phyloP scores from a whole-genome alignment of 2,329 filamentous ascomycete genomes.

The Cladosporium sp. region DNA sequence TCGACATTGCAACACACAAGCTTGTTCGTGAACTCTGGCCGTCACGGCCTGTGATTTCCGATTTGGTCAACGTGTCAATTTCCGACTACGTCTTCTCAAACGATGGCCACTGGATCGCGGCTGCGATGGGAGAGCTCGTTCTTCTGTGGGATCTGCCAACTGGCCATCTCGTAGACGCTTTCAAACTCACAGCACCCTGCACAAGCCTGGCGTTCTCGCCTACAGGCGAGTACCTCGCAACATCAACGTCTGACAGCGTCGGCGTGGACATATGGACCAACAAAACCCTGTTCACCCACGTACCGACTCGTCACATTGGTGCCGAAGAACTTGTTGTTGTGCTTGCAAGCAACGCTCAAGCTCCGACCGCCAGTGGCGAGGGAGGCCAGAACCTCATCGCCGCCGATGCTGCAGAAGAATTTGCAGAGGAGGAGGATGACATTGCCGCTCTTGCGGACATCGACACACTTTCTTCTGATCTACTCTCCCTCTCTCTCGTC shows the following conservation, averaged over 20 bases:
- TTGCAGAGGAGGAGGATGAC: slow-evolving; percentile 50
- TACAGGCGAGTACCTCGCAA: slow-evolving; percentile 93
- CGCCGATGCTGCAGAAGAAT: slow-evolving; percentile 66
- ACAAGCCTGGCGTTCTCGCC: slow-evolving; percentile 83
- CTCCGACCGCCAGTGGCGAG: slow-evolving; percentile 78
- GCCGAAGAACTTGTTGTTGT: slow-evolving; percentile 70
- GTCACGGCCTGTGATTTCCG: slow-evolving; percentile 44
- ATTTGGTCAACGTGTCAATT: slow-evolving; percentile 27
- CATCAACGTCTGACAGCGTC: slow-evolving; percentile 75
- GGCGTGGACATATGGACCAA: slow-evolving; percentile 98
- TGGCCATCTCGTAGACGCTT: slow-evolving; percentile 90
- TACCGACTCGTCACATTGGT: slow-evolving; percentile 80
- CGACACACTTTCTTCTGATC: slow-evolving; percentile 64
- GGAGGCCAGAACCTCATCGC: slow-evolving; percentile 74
- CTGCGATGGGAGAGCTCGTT: slow-evolving; percentile 76
- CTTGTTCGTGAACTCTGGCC: slow-evolving; percentile 93
- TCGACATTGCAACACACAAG: slow-evolving; percentile 87
- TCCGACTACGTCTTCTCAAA: slow-evolving; percentile 69
- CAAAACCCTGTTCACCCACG: slow-evolving; percentile 82
- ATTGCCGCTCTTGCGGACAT: slow-evolving; percentile 52
- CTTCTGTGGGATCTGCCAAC: slow-evolving; percentile 95
- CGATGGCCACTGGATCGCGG: slow-evolving; percentile 91
- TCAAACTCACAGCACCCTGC: slow-evolving; percentile 75
- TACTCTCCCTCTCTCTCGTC: slow-evolving; percentile 86
- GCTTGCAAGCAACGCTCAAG: slow-evolving; percentile 41